phyloP scores from a whole-genome alignment of 2,329 filamentous ascomycete species.

The Penicillium crustosum region DNA sequence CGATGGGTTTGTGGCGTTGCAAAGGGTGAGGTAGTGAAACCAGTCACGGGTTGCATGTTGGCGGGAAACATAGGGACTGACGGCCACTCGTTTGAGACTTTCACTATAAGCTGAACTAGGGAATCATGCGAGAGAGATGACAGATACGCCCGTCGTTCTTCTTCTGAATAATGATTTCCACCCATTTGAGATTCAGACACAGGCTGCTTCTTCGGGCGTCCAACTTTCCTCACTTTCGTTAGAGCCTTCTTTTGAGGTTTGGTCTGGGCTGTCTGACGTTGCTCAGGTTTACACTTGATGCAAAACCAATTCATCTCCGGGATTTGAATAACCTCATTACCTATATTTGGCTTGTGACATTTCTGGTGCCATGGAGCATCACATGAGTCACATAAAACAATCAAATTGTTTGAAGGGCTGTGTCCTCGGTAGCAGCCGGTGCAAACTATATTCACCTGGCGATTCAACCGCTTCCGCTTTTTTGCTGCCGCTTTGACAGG shows the following conservation, averaged over 20 bases:
- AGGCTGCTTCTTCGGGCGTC: background rate
- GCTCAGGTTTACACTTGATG: constrained; percentile 56
- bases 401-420: constrained; percentile 71
- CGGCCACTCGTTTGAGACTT: constrained; percentile 61
- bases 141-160: constrained; percentile 64
- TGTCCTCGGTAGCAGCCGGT: constrained; percentile 70
- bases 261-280: constrained; percentile 42
- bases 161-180: constrained; percentile 29
- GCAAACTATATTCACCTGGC: constrained; percentile 57
- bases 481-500: constrained; percentile 35
- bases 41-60: constrained; percentile 30
- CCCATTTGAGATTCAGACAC: constrained; percentile 22
- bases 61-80: constrained; percentile 64
- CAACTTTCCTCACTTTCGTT: background rate
- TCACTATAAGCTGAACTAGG: constrained; percentile 65
- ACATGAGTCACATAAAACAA: constrained; percentile 84
- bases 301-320: constrained; percentile 72
- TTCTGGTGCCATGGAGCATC: constrained; percentile 77
- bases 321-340: constrained; percentile 66
- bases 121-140: constrained; percentile 59
- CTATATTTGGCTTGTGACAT: constrained; percentile 74
- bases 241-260: constrained; percentile 20
- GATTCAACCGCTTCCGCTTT: constrained; percentile 57
- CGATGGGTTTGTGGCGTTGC: background rate
- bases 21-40: background rate